These are phyloP conservation scores for Panicum hallii DNA, from an alignment of 202 grass and related monocot species.

Conservation along the genomic window DNA sequence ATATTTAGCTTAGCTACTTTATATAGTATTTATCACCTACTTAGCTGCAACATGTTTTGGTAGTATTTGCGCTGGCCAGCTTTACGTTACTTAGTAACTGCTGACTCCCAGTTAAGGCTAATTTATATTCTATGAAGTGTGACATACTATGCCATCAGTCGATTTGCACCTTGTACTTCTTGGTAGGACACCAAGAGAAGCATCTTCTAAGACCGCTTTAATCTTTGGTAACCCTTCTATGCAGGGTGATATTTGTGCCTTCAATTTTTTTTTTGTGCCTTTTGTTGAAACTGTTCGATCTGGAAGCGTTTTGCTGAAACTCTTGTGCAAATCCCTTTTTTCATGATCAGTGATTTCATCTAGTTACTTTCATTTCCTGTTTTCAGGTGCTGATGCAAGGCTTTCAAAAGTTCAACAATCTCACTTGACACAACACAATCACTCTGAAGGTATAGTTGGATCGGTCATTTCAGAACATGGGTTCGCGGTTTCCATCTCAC, in stretches of 20 bases:
- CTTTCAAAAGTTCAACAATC: slow-evolving; percentile 36
- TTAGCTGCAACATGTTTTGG: slow-evolving; percentile 10
- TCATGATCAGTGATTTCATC: neutral
- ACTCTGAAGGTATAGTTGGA: slow-evolving; percentile 31
- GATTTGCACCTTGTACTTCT: slow-evolving; percentile 4
- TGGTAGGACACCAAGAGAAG: neutral
- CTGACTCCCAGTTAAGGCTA: neutral
- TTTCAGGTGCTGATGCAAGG: slow-evolving; percentile 52
- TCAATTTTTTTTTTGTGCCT: neutral
- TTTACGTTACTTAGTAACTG: slow-evolving; percentile 4
- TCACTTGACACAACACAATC: slow-evolving; percentile 25
- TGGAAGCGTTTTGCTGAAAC: neutral
- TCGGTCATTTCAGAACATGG: slow-evolving; percentile 59
- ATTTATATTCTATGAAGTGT: slow-evolving; percentile 8
- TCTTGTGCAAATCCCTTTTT: neutral
- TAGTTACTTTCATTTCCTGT: slow-evolving; percentile 37
- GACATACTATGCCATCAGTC: neutral
- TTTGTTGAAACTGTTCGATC: slow-evolving; percentile 8
- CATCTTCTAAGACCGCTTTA: neutral
- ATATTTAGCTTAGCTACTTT: slow-evolving; percentile 1
- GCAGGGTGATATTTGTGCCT: neutral
- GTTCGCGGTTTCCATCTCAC: slow-evolving; percentile 88
- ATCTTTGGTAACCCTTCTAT: slow-evolving; percentile 4
- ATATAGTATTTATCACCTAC: neutral
- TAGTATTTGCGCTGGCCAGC: slow-evolving; percentile 11